Evolutionary conservation across 2,329 filamentous ascomycete species (phyloP), one percentile per base, ranked within the genome.

Genomic region (Xylariaceae sp.): DNA sequence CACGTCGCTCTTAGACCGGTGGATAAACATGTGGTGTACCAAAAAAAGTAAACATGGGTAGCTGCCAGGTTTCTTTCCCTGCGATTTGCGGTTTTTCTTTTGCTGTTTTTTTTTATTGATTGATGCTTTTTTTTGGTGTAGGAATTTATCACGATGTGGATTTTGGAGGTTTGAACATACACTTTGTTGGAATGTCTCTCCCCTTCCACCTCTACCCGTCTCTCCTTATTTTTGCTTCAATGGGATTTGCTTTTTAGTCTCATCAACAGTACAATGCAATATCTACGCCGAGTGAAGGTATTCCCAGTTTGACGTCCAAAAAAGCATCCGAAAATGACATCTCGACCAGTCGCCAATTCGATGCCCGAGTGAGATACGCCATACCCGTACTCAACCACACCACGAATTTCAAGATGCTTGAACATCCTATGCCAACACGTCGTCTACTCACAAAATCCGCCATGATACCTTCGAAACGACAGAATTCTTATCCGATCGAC

Each of bases 191-290:
- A 30, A 30, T 30, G 23, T 30, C 23, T 30, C 23, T 30, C 23
- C 23, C 23, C 23, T 30, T 30, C 5, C 23, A 47, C 44, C 17
- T 9, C 17, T n/a, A 17, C 35, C 5, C 23, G 42, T 23, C 17
- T 9, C 17, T n/a, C 23, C 23, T 18, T 15, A 53, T 3, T 15
- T 44, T 6, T 18, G 37, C 23, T 37, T 15, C 6, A 56, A 3
- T 1, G 54, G 42, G 30, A 58, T 30, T 15, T 18, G 8, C 18
- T 48, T 51, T n/a, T 15, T 18, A 5, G 15, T 51, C 52, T n/a
- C 52, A 54, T 3, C 59, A 45, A 11, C 39, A 55, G 51, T 59
- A 63, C 9, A 62, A 13, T 6, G 9, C 45, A 23, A 4, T 52
- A 4, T 49, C n/a, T 13, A 62, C 18, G 10, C 37, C 55, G 4